phyloP scores from a whole-genome alignment of 179 eudicot genomes.

The Spergularia azorica region DNA sequence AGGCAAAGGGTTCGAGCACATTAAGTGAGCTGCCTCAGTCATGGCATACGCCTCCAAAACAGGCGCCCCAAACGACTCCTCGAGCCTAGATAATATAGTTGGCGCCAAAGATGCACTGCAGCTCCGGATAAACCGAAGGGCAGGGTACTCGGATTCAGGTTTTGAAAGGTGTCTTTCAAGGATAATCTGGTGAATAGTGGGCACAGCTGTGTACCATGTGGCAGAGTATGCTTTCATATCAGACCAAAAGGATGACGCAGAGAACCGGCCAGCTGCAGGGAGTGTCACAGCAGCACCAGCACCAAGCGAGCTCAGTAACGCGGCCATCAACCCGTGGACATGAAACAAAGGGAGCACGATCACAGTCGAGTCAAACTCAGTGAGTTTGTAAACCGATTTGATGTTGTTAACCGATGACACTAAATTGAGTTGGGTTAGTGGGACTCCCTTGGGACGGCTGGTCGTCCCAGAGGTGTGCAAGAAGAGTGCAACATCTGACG shows the following conservation, averaged over 20 bases:
- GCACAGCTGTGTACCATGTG: constrained; percentile 84
- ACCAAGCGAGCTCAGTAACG: constrained; percentile 58
- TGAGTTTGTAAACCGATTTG: constrained; percentile 51
- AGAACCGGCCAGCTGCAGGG: constrained; percentile 68
- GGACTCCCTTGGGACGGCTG: constrained; percentile 80
- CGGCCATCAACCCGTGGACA: constrained; percentile 68
- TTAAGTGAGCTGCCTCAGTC: constrained; percentile 77
- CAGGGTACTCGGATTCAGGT: constrained; percentile 57
- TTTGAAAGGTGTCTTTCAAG: constrained; percentile 55
- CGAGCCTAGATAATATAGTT: constrained; percentile 48
- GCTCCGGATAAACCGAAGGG: constrained; percentile 67
- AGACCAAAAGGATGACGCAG: constrained; percentile 67
- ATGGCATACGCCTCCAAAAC: constrained; percentile 86
- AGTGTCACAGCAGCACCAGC: constrained; percentile 65
- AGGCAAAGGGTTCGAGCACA: constrained; percentile 75
- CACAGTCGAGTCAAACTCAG: constrained; percentile 68
- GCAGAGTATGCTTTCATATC: constrained; percentile 62
- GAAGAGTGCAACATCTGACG: constrained; percentile 63
- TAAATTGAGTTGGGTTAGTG: constrained; percentile 57
- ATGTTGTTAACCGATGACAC: constrained; percentile 59
- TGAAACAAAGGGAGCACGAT: constrained; percentile 73
- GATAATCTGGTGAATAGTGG: constrained; percentile 73
- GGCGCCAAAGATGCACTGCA: constrained; percentile 79
- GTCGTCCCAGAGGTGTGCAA: constrained; percentile 86
- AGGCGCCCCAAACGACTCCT: constrained; percentile 66